Evolutionary conservation across 345 rosid genomes (phyloP), one percentile per base, ranked within the genome.

Genomic region (Rhodamnia argentea): DNA sequence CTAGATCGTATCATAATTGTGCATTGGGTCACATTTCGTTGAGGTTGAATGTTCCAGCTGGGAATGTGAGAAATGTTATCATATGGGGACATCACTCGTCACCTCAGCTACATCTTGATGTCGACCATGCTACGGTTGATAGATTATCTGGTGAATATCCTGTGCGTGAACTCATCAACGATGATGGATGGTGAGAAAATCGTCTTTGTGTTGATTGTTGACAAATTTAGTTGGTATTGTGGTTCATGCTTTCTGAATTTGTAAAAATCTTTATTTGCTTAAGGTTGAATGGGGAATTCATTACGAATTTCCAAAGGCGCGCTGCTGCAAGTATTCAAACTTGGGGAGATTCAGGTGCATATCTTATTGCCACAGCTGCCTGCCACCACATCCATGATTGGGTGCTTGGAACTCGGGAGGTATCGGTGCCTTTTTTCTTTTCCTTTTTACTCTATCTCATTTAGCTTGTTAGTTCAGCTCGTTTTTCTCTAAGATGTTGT

Each of bases 251-350:
- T 86, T 62, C 76, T 57, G 10, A 13, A 53, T 53, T 26, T 29
- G 52, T 47, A 37, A 84, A 32, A 26, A 1, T 60, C 24, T 54
- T 44, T 52, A 23, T 87, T 50, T 52, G 3, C 29, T 52, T 53
- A 87, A 96, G 99, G 98, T 93, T 96, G 92, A 91, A 91, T 84
- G 97, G 92, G 86, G 99, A 92, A 64, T 97, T 97, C 90, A 96
- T 97, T 83, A 83, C 91, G 20, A 95, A 96, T 0, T 98, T 97
- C 64, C 99, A 97, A 87, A 97, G 96, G 89, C 98, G 99, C 82
- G 99, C 99, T 87, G 99, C 99, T 92, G 97, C 99, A 78, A 97
- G 96, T 88, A 97, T 96, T 90, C 95, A 96, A 87, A 98, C 99
- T 3, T 84, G 98, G 86, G 95, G 95, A 87, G 89, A 94, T 78